Evolutionary conservation across 495 filamentous ascomycete species (phyloP), one percentile per base, ranked within the genome.

Genomic region (Aspergillus olivimuriae): DNA sequence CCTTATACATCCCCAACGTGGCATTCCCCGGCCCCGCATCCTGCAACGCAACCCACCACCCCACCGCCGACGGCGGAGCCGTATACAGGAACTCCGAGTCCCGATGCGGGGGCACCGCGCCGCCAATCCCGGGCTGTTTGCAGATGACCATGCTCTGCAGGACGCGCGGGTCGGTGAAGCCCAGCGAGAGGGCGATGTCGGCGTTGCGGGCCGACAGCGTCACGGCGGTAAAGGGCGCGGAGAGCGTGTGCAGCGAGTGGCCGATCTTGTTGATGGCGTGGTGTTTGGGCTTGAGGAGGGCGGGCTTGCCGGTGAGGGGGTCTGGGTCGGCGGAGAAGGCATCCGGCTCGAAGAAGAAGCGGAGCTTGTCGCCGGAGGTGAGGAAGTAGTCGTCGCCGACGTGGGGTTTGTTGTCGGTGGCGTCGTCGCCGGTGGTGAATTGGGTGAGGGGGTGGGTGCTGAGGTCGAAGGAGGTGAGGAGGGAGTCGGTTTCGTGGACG

Each of bases 141-240:
- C 87, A 94, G 50, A 98, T 98, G 6, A 96, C 75, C 92, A 98
- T 98, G 53, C 84, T 89, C 70, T 98, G 92, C 46, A 98, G 70
- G 1, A 85, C 74, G 26, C 70, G 66, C 0, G 92, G 89, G 55
- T 92, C 82, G 0, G 41, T 44, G 64, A 94, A 95, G 1, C 82
- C 80, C 10, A 98, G 66, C 1, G 71, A 73, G 12, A 65, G 64
- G 5, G 90, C 89, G 18, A 98, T 81, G 11, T 72, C 74, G 1
- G 78, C 79, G 53, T 83, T 75, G 12, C 65, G 55, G 23, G 56
- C 22, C 46, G 69, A 69, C 38, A 82, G 53, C 44, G 82, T 77
- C 0, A 87, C 73, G 0, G 70, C 50, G 6, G 74, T 69, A 63
- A 96, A 97, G 0, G 81, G 76, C 4, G 82, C 72, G 1, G 81